Evolutionary conservation across 1,284 basidiomycete genomes (phyloP).

Genomic region (Meira nashicola): DNA sequence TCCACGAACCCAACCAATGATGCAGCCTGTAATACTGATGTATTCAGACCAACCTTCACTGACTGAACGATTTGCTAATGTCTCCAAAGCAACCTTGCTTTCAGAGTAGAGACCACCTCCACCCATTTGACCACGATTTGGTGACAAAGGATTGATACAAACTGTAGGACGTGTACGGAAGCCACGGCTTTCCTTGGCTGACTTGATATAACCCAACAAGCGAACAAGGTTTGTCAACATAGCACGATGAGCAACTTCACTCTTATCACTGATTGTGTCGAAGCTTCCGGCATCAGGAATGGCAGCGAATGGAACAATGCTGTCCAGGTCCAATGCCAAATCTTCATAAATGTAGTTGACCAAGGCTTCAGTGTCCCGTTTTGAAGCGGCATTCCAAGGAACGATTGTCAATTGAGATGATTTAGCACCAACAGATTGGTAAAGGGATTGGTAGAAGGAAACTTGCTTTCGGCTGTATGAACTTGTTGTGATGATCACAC

Average conservation of each 20-base stretch:
- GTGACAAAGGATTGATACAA: conserved; percentile 92
- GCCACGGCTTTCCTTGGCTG: conserved; percentile 90
- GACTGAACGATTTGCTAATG: conserved; percentile 97
- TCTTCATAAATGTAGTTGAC: conserved; percentile 97
- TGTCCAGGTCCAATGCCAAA: conserved; percentile 90
- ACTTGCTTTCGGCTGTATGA: conserved; percentile 63
- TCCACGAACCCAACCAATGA: conserved; percentile 80
- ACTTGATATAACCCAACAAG: conserved; percentile 91
- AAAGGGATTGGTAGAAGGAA: conserved; percentile 97
- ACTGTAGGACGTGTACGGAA: conserved; percentile 97
- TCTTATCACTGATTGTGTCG: conserved; percentile 91
- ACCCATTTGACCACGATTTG: conserved; percentile 95
- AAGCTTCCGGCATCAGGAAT: conserved; percentile 98
- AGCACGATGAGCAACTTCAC: conserved; percentile 94
- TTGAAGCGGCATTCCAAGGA: conserved; percentile 96
- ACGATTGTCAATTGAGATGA: conserved; percentile 94
- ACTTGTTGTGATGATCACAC: conserved; percentile 90
- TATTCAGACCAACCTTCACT: conserved; percentile 93
- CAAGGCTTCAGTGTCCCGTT: conserved; percentile 86
- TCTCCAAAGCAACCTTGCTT: conserved; percentile 96
- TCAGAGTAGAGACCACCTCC: conserved; percentile 97
- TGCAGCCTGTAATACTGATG: conserved; percentile 91
- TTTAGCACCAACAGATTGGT: conserved; percentile 88
- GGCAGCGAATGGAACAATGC: conserved; percentile 95
- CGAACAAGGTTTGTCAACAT: conserved; percentile 75